Evolutionary conservation across 2,329 filamentous ascomycete genomes (phyloP).

Genomic region (Phoma herbarum): DNA sequence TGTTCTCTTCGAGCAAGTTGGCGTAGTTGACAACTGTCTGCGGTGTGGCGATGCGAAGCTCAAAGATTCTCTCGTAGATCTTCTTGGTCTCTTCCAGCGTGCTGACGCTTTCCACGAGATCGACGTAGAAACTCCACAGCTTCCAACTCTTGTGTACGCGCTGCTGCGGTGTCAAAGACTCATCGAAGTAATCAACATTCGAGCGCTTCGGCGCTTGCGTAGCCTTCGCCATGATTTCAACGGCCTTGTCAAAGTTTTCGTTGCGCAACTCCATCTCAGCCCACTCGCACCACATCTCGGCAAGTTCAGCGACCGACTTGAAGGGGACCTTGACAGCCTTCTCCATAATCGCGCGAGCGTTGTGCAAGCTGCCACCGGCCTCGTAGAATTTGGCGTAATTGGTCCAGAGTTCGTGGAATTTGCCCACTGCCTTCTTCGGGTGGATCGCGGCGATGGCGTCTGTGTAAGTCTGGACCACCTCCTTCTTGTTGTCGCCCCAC

Average conservation of each 20-base stretch:
- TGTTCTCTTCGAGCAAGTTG: constrained; percentile 90
- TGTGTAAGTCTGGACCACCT: constrained; percentile 94
- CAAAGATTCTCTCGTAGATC: constrained; percentile 97
- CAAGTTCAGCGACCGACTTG: constrained; percentile 95
- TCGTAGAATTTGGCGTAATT: constrained; percentile 99
- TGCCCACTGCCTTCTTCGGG: constrained; percentile 91
- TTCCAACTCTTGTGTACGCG: constrained; percentile 99
- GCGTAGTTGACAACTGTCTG: constrained; percentile 99
- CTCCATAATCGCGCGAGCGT: constrained; percentile 91
- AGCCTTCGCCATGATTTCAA: constrained; percentile 96
- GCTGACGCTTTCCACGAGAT: constrained; percentile 93
- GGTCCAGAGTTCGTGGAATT: constrained; percentile 94
- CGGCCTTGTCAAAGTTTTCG: constrained; percentile 93
- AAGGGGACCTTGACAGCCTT: constrained; percentile 98
- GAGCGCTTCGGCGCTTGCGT: constrained; percentile 96
- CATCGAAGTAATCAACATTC: constrained; percentile 99
- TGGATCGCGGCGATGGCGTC: constrained; percentile 91
- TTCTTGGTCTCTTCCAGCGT: constrained; percentile 91
- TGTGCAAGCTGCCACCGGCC: constrained; percentile 80
- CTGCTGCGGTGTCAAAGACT: constrained; percentile 91
- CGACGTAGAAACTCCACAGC: constrained; percentile 98
- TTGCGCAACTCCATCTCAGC: constrained; percentile 96
- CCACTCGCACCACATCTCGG: constrained; percentile 99
- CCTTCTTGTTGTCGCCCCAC: constrained; percentile 91
- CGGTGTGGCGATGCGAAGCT: constrained; percentile 95